Conservation (phyloP, 2,329 filamentous ascomycete species). For the Sporothrix globosa region DNA sequence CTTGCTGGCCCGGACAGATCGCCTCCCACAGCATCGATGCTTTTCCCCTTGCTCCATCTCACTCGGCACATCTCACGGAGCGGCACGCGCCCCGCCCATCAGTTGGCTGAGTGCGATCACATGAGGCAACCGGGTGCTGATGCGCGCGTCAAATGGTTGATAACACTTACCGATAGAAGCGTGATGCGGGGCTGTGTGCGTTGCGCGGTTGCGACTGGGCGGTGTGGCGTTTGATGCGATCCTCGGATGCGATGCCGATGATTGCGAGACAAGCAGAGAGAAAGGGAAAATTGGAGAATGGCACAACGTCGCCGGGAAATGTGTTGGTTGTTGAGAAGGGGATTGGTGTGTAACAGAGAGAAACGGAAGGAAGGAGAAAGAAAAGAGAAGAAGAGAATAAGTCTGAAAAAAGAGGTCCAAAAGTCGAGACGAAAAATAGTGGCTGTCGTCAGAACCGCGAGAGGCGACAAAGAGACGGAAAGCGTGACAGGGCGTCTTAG, state of each 20-base stretch:
- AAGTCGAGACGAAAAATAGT: conserved; percentile 17
- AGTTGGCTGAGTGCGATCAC: neutral
- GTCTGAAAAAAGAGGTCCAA: conserved; percentile 3
- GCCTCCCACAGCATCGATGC: too few species aligned
- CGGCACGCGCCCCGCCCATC: neutral
- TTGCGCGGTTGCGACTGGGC: conserved; percentile 1
- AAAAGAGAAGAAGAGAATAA: neutral
- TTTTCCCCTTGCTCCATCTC: too few species aligned
- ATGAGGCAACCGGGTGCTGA: neutral
- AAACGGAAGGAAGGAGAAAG: neutral
- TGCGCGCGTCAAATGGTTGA: neutral
- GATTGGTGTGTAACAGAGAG: neutral
- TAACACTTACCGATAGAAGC: neutral
- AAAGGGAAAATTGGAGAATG: neutral
- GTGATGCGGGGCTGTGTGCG: neutral
- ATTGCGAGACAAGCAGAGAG: neutral
- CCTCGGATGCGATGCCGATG: conserved; percentile 20
- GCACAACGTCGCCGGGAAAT: neutral
- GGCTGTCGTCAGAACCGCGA: conserved; percentile 25
- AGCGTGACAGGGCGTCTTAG: neutral
- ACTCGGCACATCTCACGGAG: too few species aligned
- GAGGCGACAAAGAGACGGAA: neutral
- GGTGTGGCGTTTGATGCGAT: conserved; percentile 8
- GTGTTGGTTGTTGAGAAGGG: neutral
- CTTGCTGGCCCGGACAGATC: too few species aligned